phyloP scores from a whole-genome alignment of 179 eudicot genomes.

The Drosera spatulata region DNA sequence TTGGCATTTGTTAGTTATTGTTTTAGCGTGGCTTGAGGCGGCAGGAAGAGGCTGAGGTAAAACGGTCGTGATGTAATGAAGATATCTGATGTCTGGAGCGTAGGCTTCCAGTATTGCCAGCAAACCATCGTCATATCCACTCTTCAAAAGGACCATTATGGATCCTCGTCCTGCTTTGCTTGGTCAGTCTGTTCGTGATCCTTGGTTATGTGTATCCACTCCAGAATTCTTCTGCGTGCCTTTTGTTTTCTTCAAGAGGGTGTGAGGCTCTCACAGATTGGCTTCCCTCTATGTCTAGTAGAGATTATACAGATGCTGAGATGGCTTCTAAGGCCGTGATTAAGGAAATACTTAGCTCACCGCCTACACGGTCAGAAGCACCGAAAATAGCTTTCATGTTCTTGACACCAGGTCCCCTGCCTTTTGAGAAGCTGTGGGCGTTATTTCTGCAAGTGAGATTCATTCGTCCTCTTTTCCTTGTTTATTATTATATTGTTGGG shows the following conservation, averaged over 20 bases:
- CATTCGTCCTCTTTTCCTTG: constrained; percentile 4
- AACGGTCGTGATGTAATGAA: constrained; percentile 35
- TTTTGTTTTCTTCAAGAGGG: constrained; percentile 66
- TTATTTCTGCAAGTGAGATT: constrained; percentile 62
- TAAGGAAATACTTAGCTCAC: constrained; percentile 47
- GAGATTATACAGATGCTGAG: constrained; percentile 74
- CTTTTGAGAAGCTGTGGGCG: constrained; percentile 92
- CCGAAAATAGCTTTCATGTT: constrained; percentile 90
- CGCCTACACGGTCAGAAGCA: constrained; percentile 23
- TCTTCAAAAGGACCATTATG: constrained; percentile 69
- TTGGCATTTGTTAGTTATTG: not conserved
- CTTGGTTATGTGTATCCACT: constrained; percentile 86
- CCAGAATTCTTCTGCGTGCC: constrained; percentile 64
- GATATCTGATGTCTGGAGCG: constrained; percentile 54
- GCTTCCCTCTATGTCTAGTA: constrained; percentile 56
- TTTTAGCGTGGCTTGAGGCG: too few relatives aligned
- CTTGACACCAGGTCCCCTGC: constrained; percentile 72
- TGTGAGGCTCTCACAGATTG: constrained; percentile 61
- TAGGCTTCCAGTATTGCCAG: constrained; percentile 55
- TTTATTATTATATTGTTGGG: not conserved
- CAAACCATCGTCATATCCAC: constrained; percentile 42
- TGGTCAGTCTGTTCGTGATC: constrained; percentile 60
- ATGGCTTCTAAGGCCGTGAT: constrained; percentile 70
- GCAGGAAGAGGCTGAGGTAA: too few relatives aligned
- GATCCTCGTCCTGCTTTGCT: constrained; percentile 69